Conservation (phyloP, 805 yeast genomes). For the Saturnispora galanensis region DNA sequence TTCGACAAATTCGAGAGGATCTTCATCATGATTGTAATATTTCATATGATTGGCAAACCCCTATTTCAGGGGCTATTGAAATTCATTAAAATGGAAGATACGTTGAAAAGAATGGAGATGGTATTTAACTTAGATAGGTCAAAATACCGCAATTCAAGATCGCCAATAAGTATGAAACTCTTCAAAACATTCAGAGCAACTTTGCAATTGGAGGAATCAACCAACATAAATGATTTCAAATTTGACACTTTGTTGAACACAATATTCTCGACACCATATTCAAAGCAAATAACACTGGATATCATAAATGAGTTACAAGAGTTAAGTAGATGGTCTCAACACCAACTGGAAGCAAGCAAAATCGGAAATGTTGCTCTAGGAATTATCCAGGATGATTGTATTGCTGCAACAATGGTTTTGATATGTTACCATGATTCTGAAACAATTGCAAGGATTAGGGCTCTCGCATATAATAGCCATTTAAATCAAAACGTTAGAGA, state of each 20-base stretch:
- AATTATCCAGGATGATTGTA: too few species aligned
- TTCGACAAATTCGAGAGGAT: conserved; percentile 17
- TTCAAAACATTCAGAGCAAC: conserved; percentile 16
- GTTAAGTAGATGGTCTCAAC: too few species aligned
- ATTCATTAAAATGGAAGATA: conserved; percentile 5
- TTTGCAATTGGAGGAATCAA: conserved; percentile 16
- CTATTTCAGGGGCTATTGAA: conserved; percentile 12
- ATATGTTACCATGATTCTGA: conserved; percentile 2
- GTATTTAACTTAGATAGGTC: conserved; percentile 6
- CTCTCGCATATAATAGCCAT: neutral
- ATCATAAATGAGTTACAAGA: too few species aligned
- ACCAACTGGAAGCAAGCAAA: too few species aligned
- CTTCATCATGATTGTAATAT: conserved; percentile 15
- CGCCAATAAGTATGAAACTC: conserved; percentile 7
- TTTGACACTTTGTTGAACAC: conserved; percentile 9
- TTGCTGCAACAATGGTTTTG: too few species aligned
- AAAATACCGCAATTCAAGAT: neutral
- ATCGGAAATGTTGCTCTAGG: too few species aligned
- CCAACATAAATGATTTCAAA: conserved; percentile 14
- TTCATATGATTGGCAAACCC: conserved; percentile 16
- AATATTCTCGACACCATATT: conserved; percentile 9
- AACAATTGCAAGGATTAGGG: neutral
- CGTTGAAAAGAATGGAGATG: conserved; percentile 4
- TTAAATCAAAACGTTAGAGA: conserved; percentile 2
- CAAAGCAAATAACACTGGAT: too few species aligned